Evolutionary conservation across 1,139 yeast genomes (phyloP).

Genomic region (Suhomyces coccinellae): DNA sequence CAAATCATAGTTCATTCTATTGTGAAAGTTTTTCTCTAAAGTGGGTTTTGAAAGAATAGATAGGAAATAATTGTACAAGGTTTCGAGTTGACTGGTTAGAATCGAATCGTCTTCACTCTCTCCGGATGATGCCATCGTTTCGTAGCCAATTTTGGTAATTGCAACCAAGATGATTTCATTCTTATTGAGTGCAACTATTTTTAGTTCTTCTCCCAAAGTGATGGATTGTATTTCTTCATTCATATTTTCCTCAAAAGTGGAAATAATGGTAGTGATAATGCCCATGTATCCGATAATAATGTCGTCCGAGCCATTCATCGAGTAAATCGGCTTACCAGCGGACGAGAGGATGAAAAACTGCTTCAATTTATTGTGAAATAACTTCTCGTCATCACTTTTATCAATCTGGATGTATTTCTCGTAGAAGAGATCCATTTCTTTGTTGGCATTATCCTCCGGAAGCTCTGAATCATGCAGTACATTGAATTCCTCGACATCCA

Average conservation of each 20-base stretch:
- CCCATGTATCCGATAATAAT: slow-evolving; percentile 75
- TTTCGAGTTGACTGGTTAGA: slow-evolving; percentile 59
- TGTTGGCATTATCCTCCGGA: neutral
- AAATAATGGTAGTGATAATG: slow-evolving; percentile 63
- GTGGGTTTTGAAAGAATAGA: slow-evolving; percentile 79
- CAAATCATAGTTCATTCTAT: slow-evolving; percentile 79
- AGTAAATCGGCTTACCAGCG: slow-evolving; percentile 92
- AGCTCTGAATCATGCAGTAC: neutral
- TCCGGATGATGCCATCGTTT: slow-evolving; percentile 19
- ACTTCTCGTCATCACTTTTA: slow-evolving; percentile 23
- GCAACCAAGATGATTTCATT: slow-evolving; percentile 77
- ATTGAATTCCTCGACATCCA: neutral
- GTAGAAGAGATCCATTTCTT: slow-evolving; percentile 14
- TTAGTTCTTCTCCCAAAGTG: slow-evolving; percentile 35
- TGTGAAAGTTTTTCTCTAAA: slow-evolving; percentile 64
- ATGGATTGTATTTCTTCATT: slow-evolving; percentile 33
- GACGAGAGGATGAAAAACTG: slow-evolving; percentile 82
- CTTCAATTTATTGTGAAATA: slow-evolving; percentile 51
- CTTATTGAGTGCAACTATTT: slow-evolving; percentile 61
- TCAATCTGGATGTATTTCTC: slow-evolving; percentile 17
- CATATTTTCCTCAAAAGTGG: slow-evolving; percentile 53
- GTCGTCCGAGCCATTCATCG: slow-evolving; percentile 75
- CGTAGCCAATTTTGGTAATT: slow-evolving; percentile 52
- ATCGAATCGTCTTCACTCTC: slow-evolving; percentile 32
- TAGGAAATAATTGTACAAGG: slow-evolving; percentile 76